A percentile compares a stretch with the other conserved stretches of the same genome.
Evolutionary conservation across 2,329 filamentous ascomycete species (phyloP).

Genomic region (Ascochyta fabae): DNA sequence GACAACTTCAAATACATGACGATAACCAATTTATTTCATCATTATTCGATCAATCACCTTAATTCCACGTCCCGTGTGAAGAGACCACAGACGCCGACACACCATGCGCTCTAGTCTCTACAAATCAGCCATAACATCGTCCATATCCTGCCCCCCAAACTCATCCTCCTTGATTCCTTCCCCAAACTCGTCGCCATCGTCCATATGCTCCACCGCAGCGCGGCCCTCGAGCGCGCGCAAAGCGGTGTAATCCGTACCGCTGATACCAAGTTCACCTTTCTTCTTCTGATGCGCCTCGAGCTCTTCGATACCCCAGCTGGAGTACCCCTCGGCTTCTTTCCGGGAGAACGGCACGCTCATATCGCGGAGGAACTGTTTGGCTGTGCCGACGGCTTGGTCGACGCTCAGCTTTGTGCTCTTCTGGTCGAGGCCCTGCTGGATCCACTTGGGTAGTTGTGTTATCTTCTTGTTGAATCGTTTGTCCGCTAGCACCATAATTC

Average conservation of each 20-base stretch:
- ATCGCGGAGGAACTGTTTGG: conserved; percentile 84
- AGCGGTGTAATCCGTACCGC: conserved; percentile 62
- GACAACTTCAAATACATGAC: no score
- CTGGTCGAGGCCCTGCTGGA: conserved; percentile 84
- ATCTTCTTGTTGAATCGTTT: conserved; percentile 92
- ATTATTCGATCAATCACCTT: no score
- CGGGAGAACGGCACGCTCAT: conserved; percentile 91
- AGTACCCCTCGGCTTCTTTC: conserved; percentile 88
- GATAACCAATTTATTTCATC: no score
- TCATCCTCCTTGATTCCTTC: conserved; percentile 37
- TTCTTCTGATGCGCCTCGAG: conserved; percentile 79
- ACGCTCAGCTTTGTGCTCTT: conserved; percentile 90
- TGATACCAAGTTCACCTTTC: conserved; percentile 71
- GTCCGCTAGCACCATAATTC: conserved; percentile 98
- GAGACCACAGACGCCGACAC: not conserved
- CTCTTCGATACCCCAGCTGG: conserved; percentile 86
- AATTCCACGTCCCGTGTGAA: no score
- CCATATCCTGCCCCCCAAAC: conserved; percentile 44
- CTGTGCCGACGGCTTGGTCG: conserved; percentile 89
- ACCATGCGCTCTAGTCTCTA: conserved; percentile 1
- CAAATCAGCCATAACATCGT: conserved; percentile 47
- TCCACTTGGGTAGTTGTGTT: conserved; percentile 93
- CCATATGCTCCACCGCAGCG: conserved; percentile 31
- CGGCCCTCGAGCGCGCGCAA: conserved; percentile 39
- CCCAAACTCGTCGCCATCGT: conserved; percentile 19